Percentiles rank a stretch among this genome's conserved stretches.
Evolutionary conservation across 2,329 filamentous ascomycete genomes (phyloP).

Genomic region (Pseudogymnoascus destructans): DNA sequence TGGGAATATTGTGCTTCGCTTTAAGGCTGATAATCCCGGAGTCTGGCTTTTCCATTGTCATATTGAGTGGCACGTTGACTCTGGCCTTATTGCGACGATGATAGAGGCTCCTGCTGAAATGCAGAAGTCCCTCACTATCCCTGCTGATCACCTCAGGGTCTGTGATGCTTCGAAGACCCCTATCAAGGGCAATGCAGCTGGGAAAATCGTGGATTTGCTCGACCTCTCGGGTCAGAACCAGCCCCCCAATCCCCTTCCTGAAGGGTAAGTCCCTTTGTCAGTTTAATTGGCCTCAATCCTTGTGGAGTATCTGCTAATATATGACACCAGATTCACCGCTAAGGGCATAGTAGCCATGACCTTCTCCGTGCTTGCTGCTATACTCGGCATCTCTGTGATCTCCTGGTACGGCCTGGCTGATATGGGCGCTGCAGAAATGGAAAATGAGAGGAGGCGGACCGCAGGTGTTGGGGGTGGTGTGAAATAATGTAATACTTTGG

Average conservation of each 20-base stretch:
- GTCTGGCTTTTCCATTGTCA: slow-evolving; percentile 70
- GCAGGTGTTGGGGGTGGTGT: no score
- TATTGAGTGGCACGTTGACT: slow-evolving; percentile 62
- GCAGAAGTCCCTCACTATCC: slow-evolving; percentile 47
- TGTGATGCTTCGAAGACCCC: slow-evolving; percentile 42
- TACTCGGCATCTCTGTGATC: slow-evolving; percentile 1
- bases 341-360: slow-evolving; percentile 2
- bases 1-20: slow-evolving; percentile 57
- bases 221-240: slow-evolving; percentile 50
- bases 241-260: slow-evolving; percentile 43
- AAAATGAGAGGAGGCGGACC: slow-evolving; percentile 17
- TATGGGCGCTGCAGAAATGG: slow-evolving; percentile 22
- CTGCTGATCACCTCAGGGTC: slow-evolving; percentile 41
- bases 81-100: slow-evolving; percentile 51
- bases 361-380: neutral
- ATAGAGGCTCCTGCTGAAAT: slow-evolving; percentile 50
- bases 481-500: no score
- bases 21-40: slow-evolving; percentile 54
- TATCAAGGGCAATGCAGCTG: slow-evolving; percentile 59
- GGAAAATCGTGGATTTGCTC: slow-evolving; percentile 48
- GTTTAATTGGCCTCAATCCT: no score
- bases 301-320: slow-evolving; percentile 10
- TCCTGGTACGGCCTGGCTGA: slow-evolving; percentile 22
- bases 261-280: slow-evolving; percentile 31
- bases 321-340: slow-evolving; percentile 11